A percentile compares a stretch with the other conserved stretches of the same genome.
phyloP scores from a whole-genome alignment of 2,329 filamentous ascomycete species.

The Orbilia brochopaga region DNA sequence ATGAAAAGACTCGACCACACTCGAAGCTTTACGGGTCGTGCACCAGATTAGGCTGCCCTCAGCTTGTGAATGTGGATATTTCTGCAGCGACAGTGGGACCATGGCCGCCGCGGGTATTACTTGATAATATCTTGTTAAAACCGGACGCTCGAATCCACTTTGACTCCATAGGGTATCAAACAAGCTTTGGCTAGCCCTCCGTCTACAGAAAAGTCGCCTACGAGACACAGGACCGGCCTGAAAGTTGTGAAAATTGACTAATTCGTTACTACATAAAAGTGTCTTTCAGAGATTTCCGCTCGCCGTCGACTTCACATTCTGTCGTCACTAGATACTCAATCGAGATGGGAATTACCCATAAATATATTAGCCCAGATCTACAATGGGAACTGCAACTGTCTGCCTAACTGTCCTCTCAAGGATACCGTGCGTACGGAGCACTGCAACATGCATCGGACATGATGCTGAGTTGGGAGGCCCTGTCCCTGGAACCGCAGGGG shows the following conservation, averaged over 20 bases:
- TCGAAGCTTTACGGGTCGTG: neutral
- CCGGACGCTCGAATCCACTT: neutral
- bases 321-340: constrained; percentile 27
- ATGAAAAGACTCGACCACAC: neutral
- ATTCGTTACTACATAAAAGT: too few species aligned
- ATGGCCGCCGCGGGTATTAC: neutral
- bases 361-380: constrained; percentile 33
- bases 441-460: constrained; percentile 1
- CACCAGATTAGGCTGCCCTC: neutral
- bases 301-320: constrained; percentile 12
- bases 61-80: neutral
- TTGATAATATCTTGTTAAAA: neutral
- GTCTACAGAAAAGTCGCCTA: too few species aligned
- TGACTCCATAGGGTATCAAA: too few species aligned
- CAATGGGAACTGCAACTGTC: constrained; percentile 21
- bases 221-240: too few species aligned
- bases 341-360: constrained; percentile 17
- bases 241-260: too few species aligned
- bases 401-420: constrained; percentile 31
- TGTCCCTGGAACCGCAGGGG: constrained; percentile 4
- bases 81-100: neutral
- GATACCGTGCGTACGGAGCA: neutral
- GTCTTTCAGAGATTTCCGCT: neutral
- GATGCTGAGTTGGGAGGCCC: neutral
- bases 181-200: too few species aligned